A percentile compares a stretch with the other conserved stretches of the same genome.
These are phyloP conservation scores for Plasmopara muralis DNA, from an alignment of 352 stramenopile genomes.

Conservation along the genomic window DNA sequence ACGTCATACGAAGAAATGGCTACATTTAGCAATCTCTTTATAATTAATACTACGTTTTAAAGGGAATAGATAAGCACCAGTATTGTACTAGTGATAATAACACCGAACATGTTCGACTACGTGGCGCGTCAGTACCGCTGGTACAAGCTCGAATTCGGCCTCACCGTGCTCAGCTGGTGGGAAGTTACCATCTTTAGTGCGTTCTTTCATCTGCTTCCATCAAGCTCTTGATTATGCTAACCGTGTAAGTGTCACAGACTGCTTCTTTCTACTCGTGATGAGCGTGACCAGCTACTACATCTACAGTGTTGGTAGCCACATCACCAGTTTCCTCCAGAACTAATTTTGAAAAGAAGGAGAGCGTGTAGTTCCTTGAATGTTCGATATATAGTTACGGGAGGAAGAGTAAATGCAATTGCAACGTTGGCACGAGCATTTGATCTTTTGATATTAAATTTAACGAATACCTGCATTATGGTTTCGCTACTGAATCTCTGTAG, in stretches of 20 bases:
- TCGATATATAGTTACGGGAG: not conserved
- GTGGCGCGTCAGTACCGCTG: constrained; percentile 64
- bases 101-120: constrained; percentile 38
- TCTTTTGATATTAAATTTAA: not conserved
- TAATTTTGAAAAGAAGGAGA: constrained; percentile 4
- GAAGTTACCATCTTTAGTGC: constrained; percentile 80
- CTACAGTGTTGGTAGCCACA: constrained; percentile 51
- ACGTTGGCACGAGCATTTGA: not conserved
- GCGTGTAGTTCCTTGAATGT: not conserved
- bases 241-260: constrained; percentile 32
- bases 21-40: constrained; percentile 9
- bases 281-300: constrained; percentile 74
- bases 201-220: constrained; percentile 11
- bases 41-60: constrained; percentile 2
- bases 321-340: constrained; percentile 40
- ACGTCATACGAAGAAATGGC: constrained; percentile 5
- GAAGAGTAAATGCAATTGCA: not conserved
- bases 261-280: constrained; percentile 59
- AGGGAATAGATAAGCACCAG: not conserved
- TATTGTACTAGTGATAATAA: not conserved
- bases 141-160: constrained; percentile 86
- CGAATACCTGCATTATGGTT: no score
- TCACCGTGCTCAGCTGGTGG: constrained; percentile 78
- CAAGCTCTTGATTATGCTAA: not conserved
- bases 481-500: no score